These are phyloP conservation scores for Chlamydomonas urium DNA, from an alignment of 139 green algal genomes.

Conservation along the genomic window DNA sequence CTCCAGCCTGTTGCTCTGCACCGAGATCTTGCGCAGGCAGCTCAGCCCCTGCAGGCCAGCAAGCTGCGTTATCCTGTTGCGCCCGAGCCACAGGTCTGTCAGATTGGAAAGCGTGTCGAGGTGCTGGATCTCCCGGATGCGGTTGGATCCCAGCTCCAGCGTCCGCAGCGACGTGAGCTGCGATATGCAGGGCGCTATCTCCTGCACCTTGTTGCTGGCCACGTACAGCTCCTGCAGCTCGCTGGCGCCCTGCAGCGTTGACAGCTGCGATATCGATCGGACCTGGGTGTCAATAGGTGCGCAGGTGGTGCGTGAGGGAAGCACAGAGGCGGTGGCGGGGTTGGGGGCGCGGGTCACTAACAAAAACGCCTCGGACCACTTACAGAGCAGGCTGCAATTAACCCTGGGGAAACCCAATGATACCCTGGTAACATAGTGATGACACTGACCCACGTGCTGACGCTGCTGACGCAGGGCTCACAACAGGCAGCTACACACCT, in stretches of 20 bases:
- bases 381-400: too few relatives aligned
- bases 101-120: slow-evolving; percentile 52
- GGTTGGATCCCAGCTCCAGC: slow-evolving; percentile 89
- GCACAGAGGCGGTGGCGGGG: too few relatives aligned
- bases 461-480: too few relatives aligned
- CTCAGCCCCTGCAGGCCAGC: slow-evolving; percentile 45
- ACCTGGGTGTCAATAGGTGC: slow-evolving; percentile 50
- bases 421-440: too few relatives aligned
- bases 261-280: slow-evolving; percentile 54
- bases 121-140: slow-evolving; percentile 65
- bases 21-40: slow-evolving; percentile 44
- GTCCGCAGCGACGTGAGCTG: slow-evolving; percentile 51
- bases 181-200: slow-evolving; percentile 26
- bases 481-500: too few relatives aligned
- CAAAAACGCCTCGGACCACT: too few relatives aligned
- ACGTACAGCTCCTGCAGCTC: slow-evolving; percentile 68
- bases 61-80: slow-evolving; percentile 80
- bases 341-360: too few relatives aligned
- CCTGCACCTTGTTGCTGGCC: slow-evolving; percentile 81
- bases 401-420: too few relatives aligned
- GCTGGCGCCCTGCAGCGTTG: slow-evolving; percentile 20
- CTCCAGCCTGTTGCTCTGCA: slow-evolving; percentile 58
- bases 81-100: slow-evolving; percentile 87
- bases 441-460: too few relatives aligned
- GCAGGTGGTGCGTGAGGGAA: too few relatives aligned